Conservation (phyloP, 225 moss, liverwort and hornwort species). For the Pseudoscleropodium purum region DNA sequence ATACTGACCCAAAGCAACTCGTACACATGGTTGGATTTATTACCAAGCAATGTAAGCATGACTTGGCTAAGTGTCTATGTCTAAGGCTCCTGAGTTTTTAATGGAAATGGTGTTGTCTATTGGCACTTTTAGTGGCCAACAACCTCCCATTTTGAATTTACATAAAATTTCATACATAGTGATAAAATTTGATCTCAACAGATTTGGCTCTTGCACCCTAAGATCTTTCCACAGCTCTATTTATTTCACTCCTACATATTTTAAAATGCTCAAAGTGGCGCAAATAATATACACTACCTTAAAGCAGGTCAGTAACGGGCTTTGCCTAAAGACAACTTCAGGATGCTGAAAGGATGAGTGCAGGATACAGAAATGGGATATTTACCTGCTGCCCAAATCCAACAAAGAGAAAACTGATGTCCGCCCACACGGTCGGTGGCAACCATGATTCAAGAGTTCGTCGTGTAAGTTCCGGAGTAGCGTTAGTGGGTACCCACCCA, state of each 20-base stretch:
- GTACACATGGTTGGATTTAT: not conserved
- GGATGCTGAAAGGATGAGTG: not conserved
- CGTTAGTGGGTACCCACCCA: conserved; percentile 68
- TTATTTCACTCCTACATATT: not conserved
- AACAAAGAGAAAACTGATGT: conserved; percentile 74
- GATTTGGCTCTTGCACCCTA: not conserved
- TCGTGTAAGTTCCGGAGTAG: conserved; percentile 66
- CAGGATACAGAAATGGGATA: not conserved
- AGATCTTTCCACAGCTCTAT: not conserved
- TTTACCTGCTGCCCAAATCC: conserved; percentile 93
- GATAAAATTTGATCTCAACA: not conserved
- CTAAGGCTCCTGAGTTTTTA: not conserved
- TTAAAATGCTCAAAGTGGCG: not conserved
- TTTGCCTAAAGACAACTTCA: not conserved
- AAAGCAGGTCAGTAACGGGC: not conserved
- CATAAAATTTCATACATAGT: not conserved
- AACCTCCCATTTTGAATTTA: not conserved
- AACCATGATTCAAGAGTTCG: conserved; percentile 66
- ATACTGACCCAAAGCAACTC: not conserved
- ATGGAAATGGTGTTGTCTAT: not conserved
- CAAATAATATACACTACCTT: not conserved
- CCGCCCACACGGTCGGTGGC: conserved; percentile 62
- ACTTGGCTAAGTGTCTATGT: not conserved
- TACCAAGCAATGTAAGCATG: not conserved
- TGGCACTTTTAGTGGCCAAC: not conserved